Percentiles rank a stretch among this genome's conserved stretches.
phyloP scores from a whole-genome alignment of 1,284 basidiomycete species.

The Uromyces viciae-fabae region DNA sequence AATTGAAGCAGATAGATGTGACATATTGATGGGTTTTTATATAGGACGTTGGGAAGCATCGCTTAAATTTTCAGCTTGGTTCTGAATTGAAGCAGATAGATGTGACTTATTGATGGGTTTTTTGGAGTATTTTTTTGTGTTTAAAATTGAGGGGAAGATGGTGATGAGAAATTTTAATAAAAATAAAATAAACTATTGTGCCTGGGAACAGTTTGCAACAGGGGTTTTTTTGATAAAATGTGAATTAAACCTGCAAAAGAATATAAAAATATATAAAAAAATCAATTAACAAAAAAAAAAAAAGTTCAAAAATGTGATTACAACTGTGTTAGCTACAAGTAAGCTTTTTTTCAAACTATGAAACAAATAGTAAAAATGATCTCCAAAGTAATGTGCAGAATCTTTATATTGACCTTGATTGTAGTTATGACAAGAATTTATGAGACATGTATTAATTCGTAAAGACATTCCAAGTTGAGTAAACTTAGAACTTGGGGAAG shows the following conservation, averaged over 20 bases:
- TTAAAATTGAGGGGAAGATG: too few relatives aligned
- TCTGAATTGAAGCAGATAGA: too few relatives aligned
- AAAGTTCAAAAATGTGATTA: not conserved
- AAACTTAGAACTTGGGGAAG: too few relatives aligned
- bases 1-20: not conserved
- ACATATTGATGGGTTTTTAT: not conserved
- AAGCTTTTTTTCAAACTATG: not conserved
- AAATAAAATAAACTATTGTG: too few relatives aligned
- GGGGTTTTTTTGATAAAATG: not conserved
- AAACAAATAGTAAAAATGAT: not conserved
- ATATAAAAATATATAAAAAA: not conserved
- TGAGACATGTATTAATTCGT: not conserved
- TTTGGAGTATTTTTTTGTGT: too few relatives aligned
- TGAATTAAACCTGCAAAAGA: not conserved
- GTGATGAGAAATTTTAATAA: too few relatives aligned
- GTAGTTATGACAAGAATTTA: not conserved
- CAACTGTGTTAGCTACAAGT: too few relatives aligned
- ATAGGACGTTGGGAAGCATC: too few relatives aligned
- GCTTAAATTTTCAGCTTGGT: too few relatives aligned
- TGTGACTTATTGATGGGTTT: too few relatives aligned
- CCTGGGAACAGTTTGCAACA: not conserved
- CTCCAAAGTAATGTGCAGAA: not conserved
- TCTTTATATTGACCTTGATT: not conserved
- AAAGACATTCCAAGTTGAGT: not conserved
- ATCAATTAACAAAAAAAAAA: not conserved